Base-by-base conservation (phyloP, 768 basidiomycete species). In the Boletellus emodensis region DNA sequence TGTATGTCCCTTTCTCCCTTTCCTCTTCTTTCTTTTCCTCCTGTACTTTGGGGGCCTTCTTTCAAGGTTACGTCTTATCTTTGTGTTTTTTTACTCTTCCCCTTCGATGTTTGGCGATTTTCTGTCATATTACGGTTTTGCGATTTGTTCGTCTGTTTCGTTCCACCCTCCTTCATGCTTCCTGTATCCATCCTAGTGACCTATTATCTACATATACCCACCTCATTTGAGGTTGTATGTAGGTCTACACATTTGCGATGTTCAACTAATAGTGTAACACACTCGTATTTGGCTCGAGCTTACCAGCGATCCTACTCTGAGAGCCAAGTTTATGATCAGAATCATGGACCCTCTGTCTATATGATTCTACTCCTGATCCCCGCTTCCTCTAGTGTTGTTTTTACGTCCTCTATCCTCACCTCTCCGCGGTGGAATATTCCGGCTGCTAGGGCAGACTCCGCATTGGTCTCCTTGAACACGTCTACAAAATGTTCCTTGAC, bases 381-480 rank as follows among this genome's bases (percentile, higher is more conserved):
- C 12, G 75, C 75, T 5, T 54, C 59, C 33, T 60, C 61, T 55
- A 90, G 61, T 2, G 74, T 69, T 38, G 70, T 68, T 71, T 97
- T 99, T 49, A 97, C 88, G 43, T 88, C 84, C 40, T 71, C 70
- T 53, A 99, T 94, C 37, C 70, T 75, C 4, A 99, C 95, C 66
- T 97, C 89, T 40, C 77, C 80, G 30, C 96, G 74, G 68, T 99
- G 96, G 70, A 99, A 99, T 57, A 98, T 96, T 2, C 96, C 96
- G 11, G 96, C 96, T 10, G 96, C 96, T 49, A 99, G 70, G 2
- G 89, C 96, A 40, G 96, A 92, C 68, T 95, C 94, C 2, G 85
- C 93, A 3, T 72, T 77, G 3, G 93, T 94, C 58, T 78, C 69
- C 49, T 73, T 63, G 68, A 99, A 99, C 15, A 94, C 87, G 43